Evolutionary conservation across 2,329 filamentous ascomycete genomes (phyloP).

Genomic region (Fusarium udum): DNA sequence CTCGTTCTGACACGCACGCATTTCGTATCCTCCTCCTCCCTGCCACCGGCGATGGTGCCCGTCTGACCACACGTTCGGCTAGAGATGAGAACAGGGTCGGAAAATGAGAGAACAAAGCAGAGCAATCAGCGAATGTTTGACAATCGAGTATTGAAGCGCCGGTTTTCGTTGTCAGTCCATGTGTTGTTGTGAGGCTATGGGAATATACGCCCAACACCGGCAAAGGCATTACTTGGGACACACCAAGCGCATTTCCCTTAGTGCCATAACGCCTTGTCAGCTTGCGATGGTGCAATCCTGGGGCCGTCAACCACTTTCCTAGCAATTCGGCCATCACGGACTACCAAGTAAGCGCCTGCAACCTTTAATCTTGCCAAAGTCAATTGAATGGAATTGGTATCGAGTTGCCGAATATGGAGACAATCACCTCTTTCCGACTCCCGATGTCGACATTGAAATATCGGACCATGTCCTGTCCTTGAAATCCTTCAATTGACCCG

Average conservation of each 20-base stretch:
- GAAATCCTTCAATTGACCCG: conserved; percentile 1
- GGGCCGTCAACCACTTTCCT: conserved; percentile 36
- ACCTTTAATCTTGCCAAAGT: neutral
- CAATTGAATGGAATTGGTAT: conserved; percentile 8
- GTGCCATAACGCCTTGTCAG: conserved; percentile 45
- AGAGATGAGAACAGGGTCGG: neutral
- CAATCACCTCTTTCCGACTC: conserved; percentile 38
- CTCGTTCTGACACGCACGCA: conserved; percentile 9
- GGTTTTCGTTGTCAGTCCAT: neutral
- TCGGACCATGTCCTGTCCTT: conserved; percentile 18
- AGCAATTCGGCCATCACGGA: conserved; percentile 17
- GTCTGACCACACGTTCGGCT: conserved; percentile 1
- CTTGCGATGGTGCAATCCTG: conserved; percentile 43
- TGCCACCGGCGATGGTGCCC: neutral
- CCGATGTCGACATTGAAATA: conserved; percentile 43
- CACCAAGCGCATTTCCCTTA: conserved; percentile 25
- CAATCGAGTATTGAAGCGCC: neutral
- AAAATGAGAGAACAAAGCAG: conserved; percentile 1
- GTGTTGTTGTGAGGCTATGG: conserved; percentile 1
- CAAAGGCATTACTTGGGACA: conserved; percentile 24
- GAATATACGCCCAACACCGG: conserved; percentile 6
- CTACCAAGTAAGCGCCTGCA: neutral
- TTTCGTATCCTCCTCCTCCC: conserved; percentile 21
- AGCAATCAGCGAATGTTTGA: neutral
- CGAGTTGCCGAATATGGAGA: neutral